Evolutionary conservation across 2,329 filamentous ascomycete genomes (phyloP).

Genomic region (Venturiaceae sp.): DNA sequence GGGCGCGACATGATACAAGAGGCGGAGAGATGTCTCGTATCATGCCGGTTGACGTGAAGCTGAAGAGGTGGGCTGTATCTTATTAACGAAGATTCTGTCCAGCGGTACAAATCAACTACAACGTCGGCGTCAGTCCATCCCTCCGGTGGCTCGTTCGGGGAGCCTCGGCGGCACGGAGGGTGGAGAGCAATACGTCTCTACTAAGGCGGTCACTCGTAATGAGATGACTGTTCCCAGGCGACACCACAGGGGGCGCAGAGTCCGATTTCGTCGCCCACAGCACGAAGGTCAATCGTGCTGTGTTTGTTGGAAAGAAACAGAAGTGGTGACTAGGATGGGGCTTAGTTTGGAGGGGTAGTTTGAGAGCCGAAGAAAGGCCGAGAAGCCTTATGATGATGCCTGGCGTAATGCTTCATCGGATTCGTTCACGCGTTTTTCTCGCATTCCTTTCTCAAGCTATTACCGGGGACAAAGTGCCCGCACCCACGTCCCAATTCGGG

Average conservation of each 20-base stretch:
- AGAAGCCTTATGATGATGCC: too few species aligned
- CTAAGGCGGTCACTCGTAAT: background rate
- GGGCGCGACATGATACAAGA: background rate
- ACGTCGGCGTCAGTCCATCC: background rate
- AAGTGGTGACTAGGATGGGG: too few species aligned
- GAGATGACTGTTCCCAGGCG: background rate
- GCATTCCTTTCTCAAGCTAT: too few species aligned
- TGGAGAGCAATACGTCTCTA: background rate
- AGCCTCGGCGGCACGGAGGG: background rate
- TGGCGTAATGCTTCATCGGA: too few species aligned
- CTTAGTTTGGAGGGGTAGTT: too few species aligned
- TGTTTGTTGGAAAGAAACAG: too few species aligned
- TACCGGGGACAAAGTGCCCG: constrained; percentile 12
- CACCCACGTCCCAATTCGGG: constrained; percentile 12
- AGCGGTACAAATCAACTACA: background rate
- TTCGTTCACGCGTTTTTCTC: too few species aligned
- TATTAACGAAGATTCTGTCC: background rate
- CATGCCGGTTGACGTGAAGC: background rate
- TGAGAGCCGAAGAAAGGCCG: too few species aligned
- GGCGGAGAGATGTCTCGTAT: background rate
- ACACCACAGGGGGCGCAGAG: background rate
- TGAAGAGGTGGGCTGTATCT: background rate
- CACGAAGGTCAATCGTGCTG: background rate
- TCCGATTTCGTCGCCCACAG: background rate
- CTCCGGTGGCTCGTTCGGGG: background rate